Base-by-base conservation (phyloP, 495 filamentous ascomycete genomes). In the Massariosphaeria phaeospora region DNA sequence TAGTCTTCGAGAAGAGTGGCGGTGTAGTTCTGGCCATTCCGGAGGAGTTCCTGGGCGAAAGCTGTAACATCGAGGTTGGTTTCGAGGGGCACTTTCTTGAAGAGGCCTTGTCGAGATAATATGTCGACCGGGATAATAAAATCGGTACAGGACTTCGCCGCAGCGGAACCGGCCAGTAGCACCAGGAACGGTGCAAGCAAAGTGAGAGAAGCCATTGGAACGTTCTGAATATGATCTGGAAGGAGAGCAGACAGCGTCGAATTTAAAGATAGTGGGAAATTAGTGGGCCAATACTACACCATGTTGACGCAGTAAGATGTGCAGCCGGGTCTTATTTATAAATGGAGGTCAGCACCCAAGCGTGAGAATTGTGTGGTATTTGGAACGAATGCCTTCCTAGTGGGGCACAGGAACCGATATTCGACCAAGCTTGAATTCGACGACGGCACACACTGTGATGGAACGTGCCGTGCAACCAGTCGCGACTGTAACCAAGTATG, bases 121-220 rank as follows among this genome's bases (percentile, higher is more conserved):
- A 76, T 64, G 13, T 57, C 57, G 30, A 76, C 52, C 6, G 70
- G 69, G 18, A 76, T 59, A 11, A 64, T 72, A 2, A 72, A 25
- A 39, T 74, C 64, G 6, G 36, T 25, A 27, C 54, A 57, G 5
- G 17, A 36, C 54, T 42, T 50, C 18, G 54, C 54, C 2, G 46
- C 35, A 20, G 38, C 45, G 21, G 45, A 27, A 30, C 54, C 21
- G 1, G 36, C 27, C 8, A 57, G 26, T 4, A 56, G 26, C 17
- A 38, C 2, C 1, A 43, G 9, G 8, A 36, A 11, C 33, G 15
- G 33, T 36, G n/a, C 11, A 18, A 33, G 23, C 9, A 20, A 3
- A 25, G 40, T 18, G 29, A 2, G 33, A n/a, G n/a, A n/a, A n/a
- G n/a, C n/a, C n/a, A n/a, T n/a, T n/a, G n/a, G n/a, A n/a, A n/a